Conservation (phyloP, 192 early-diverging fungal genomes). For the Backusella tarrabulga region DNA sequence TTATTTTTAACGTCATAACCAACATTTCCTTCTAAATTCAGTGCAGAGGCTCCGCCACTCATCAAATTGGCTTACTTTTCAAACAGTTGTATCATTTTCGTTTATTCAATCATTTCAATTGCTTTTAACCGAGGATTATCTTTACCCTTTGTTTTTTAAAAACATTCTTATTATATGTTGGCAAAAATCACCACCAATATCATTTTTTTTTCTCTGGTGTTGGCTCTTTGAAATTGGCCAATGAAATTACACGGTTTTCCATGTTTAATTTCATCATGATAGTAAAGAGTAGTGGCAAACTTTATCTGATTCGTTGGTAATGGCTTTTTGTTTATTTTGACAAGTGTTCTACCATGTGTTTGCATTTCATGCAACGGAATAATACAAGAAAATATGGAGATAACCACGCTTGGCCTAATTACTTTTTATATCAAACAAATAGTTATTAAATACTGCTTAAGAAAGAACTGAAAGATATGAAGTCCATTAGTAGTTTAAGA, state of each 20-base stretch:
- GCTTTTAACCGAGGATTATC: too few species aligned
- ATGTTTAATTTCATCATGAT: neutral
- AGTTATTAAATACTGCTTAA: neutral
- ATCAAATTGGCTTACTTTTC: too few species aligned
- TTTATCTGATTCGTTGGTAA: neutral
- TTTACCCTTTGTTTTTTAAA: too few species aligned
- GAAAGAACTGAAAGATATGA: neutral
- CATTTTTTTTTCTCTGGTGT: too few species aligned
- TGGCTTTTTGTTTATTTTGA: neutral
- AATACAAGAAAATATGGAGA: neutral
- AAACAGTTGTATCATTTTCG: too few species aligned
- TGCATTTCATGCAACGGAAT: neutral
- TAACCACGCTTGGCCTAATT: neutral
- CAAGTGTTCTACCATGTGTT: neutral
- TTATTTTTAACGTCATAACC: too few species aligned
- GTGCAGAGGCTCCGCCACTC: too few species aligned
- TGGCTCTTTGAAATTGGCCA: neutral
- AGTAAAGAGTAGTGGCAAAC: neutral
- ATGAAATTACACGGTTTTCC: neutral
- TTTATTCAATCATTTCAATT: too few species aligned
- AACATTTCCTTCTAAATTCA: too few species aligned
- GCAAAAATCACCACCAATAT: too few species aligned
- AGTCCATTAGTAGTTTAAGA: neutral
- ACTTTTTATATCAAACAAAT: neutral
- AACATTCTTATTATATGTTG: too few species aligned